Evolutionary conservation across 2,329 filamentous ascomycete genomes (phyloP).

Genomic region (Setomelanomma holmii): DNA sequence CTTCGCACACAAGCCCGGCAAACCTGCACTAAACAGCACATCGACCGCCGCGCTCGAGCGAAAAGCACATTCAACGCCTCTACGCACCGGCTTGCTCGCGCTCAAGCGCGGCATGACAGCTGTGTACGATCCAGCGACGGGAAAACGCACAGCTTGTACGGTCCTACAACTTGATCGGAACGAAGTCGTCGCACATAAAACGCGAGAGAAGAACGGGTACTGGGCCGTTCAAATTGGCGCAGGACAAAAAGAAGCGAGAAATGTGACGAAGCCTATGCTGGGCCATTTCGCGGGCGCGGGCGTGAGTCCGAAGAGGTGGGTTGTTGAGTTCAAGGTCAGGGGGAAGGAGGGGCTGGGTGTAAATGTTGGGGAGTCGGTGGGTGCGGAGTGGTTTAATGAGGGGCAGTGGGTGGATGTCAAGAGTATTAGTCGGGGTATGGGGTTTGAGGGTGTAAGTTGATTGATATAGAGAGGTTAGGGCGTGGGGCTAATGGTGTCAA

Average conservation of each 20-base stretch:
- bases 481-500: constrained; percentile 7
- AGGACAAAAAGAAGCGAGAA: constrained; percentile 75
- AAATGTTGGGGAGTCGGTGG: constrained; percentile 75
- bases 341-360: constrained; percentile 74
- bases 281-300: constrained; percentile 87
- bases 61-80: constrained; percentile 64
- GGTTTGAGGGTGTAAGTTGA: constrained; percentile 78
- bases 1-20: constrained; percentile 60
- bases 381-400: constrained; percentile 88
- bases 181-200: constrained; percentile 89
- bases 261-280: constrained; percentile 81
- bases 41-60: constrained; percentile 66
- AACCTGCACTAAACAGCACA: constrained; percentile 62
- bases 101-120: constrained; percentile 97
- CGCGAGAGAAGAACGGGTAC: constrained; percentile 81
- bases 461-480: not conserved
- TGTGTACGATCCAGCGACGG: constrained; percentile 78
- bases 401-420: constrained; percentile 91
- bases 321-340: constrained; percentile 88
- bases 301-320: constrained; percentile 81
- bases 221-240: constrained; percentile 90
- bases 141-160: constrained; percentile 82
- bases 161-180: constrained; percentile 93
- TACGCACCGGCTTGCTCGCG: constrained; percentile 81
- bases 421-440: constrained; percentile 82